A percentile compares a stretch with the other conserved stretches of the same genome.
phyloP scores from a whole-genome alignment of 768 basidiomycete species.

The Boletus bicolor region DNA sequence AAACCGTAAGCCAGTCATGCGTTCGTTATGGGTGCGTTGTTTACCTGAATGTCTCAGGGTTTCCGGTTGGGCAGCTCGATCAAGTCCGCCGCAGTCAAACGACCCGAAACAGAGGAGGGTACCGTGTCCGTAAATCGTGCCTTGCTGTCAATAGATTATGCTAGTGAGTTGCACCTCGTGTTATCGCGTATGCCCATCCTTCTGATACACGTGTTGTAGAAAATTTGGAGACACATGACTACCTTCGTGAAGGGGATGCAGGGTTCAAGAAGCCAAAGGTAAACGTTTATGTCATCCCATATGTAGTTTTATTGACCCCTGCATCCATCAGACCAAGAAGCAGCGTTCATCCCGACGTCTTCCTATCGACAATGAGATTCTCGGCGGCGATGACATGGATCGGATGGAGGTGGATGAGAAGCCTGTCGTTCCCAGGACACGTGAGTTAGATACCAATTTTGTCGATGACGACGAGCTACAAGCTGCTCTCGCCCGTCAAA shows the following conservation, averaged over 20 bases:
- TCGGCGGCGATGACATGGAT: conserved; percentile 14
- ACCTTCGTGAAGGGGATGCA: conserved; percentile 84
- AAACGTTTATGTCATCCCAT: conserved; percentile 7
- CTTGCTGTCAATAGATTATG: conserved; percentile 82
- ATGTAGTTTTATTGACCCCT: not conserved
- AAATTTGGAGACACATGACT: conserved; percentile 83
- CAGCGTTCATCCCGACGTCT: conserved; percentile 73
- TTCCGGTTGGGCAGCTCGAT: conserved; percentile 79
- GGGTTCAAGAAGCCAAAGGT: conserved; percentile 97
- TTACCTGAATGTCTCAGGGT: conserved; percentile 45
- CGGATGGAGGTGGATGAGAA: conserved; percentile 81
- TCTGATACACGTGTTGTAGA: conserved; percentile 45
- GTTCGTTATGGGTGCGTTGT: not conserved
- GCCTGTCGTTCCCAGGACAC: conserved; percentile 60
- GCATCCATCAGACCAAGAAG: conserved; percentile 74
- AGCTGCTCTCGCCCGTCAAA: conserved; percentile 81
- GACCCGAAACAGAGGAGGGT: conserved; percentile 47
- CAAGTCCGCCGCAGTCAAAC: conserved; percentile 34
- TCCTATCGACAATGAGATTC: conserved; percentile 39
- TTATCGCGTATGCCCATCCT: not conserved
- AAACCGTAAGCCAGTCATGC: conserved; percentile 48
- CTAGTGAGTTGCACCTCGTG: conserved; percentile 54
- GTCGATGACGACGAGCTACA: conserved; percentile 99
- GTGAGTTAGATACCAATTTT: conserved; percentile 83
- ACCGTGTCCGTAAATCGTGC: conserved; percentile 71